Evolutionary conservation across 257 asterid species (phyloP).

Genomic region (Anisodus tanguticus): DNA sequence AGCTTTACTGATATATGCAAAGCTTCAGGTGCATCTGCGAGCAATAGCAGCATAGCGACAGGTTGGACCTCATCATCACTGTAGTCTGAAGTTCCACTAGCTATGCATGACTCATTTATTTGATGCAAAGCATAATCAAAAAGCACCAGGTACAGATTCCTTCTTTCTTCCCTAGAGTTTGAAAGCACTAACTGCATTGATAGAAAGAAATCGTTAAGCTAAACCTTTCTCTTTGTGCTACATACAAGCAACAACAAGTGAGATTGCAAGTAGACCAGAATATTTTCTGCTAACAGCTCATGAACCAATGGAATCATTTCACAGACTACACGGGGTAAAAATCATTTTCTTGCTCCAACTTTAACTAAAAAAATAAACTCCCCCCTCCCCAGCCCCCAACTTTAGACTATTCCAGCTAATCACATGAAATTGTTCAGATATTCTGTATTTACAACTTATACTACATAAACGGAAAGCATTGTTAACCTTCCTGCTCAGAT

Average conservation of each 20-base stretch:
- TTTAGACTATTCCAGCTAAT: slow-evolving; percentile 25
- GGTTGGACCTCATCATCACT: slow-evolving; percentile 94
- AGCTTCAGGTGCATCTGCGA: slow-evolving; percentile 98
- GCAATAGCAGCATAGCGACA: slow-evolving; percentile 89
- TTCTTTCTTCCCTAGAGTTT: slow-evolving; percentile 89
- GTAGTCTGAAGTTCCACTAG: slow-evolving; percentile 85
- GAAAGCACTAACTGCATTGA: slow-evolving; percentile 82
- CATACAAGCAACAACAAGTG: slow-evolving; percentile 19
- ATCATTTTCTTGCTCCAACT: slow-evolving; percentile 7
- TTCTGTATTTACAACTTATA: not conserved
- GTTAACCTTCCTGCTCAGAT: slow-evolving; percentile 18
- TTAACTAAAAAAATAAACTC: not conserved
- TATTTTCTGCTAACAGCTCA: not conserved
- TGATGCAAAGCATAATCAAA: slow-evolving; percentile 90
- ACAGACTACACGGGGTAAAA: not conserved
- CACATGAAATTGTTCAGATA: slow-evolving; percentile 10
- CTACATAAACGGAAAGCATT: not conserved
- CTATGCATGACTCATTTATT: slow-evolving; percentile 78
- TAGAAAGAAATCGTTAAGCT: slow-evolving; percentile 1
- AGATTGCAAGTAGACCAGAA: not conserved
- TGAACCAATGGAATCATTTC: not conserved
- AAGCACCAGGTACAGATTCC: slow-evolving; percentile 90
- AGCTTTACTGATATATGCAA: slow-evolving; percentile 87
- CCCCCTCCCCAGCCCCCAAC: slow-evolving; percentile 1
- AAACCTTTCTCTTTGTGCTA: slow-evolving; percentile 20